Base-by-base conservation (phyloP, 2,329 filamentous ascomycete species). In the Xylariomycetidae sp. region DNA sequence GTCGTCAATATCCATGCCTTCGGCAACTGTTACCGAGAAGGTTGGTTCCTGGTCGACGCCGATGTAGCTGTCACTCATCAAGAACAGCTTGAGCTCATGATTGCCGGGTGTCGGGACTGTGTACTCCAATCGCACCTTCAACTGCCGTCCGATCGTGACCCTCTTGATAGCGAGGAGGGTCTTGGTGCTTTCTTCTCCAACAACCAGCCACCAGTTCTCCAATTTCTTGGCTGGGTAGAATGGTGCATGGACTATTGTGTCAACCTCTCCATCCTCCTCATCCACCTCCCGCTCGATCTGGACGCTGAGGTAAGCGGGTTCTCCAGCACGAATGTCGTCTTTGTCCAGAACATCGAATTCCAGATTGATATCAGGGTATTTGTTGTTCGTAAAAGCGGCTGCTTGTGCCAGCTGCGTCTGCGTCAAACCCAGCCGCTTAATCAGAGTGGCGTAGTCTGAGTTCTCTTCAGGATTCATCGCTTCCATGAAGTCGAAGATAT, bases 151-250 rank as follows among this genome's bases (percentile, higher is more conserved):
- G 44, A 98, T 83, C 2, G 89, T 94, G 40, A 98, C 82, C 48
- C 90, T 79, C 73, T 97, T 98, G 68, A 97, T 95, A 3, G 87
- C 89, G 37, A 97, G 70, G 42, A 98, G 69, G 44, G 74, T 89
- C 68, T 88, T 90, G 25, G 84, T 87, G 58, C 79, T 84, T 65
- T 96, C 88, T 50, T 97, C 89, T 18, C 89, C 90, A 20, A 98
- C 87, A 14, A 98, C 87, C 36, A 98, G 67, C 92, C 92, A 98
- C 89, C 89, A 98, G 57, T 92, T 95, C 72, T 98, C 92, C 68
- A 87, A 83, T 73, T 98, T 98, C 61, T 84, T 83, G 31, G 62
- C 70, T 1, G 92, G 89, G 58, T 92, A 98, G 71, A 97, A 98
- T 1, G 92, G 92, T 32, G 90, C 89, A 57, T 97, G 89, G 3